Evolutionary conservation across 768 basidiomycete genomes (phyloP), one percentile per base, ranked within the genome.

Genomic region (Mycena rosella): DNA sequence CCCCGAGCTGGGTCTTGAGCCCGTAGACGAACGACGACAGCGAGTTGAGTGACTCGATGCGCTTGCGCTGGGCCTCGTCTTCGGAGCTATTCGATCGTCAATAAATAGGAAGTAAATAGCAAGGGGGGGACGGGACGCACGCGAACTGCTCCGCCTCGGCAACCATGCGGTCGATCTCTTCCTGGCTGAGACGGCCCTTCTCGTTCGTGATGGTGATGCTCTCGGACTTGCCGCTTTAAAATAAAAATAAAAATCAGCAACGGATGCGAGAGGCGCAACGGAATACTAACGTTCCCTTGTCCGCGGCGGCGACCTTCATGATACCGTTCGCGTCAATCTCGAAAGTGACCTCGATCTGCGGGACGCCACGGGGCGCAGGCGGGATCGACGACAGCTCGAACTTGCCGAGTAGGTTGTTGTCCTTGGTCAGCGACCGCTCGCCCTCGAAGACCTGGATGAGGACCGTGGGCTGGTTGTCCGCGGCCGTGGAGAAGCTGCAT

Each of bases 361-460:
- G 97, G 57, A 96, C 94, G 78, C 96, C 96, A 69, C 96, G 95
- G 72, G 96, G 96, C 2, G 96, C 93, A 44, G 97, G 96, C 34
- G 97, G 96, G 68, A 99, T 98, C 65, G 94, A 78, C 49, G 89
- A 92, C 42, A 98, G 90, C 81, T 98, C 96, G 79, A 98, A 98
- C 80, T 96, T 96, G 83, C 97, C 96, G 73, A 99, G 92, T 55
- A 92, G 91, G 84, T 98, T 97, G 89, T 98, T 98, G 84, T 98
- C 97, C 89, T 97, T 97, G 72, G 97, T 98, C 75, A 98, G 84
- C 52, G 95, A 90, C 77, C 97, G 96, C 84, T 98, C 96, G 80
- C 96, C 96, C 87, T 98, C 96, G 79, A 85, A 98, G 70, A 99
- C 97, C 81, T 99, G 96, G 81, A 99, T 96, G 53, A 98, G 83